A percentile compares a stretch with the other conserved stretches of the same genome.
phyloP scores from a whole-genome alignment of 2,329 filamentous ascomycete species.

The Colletotrichum sojae region DNA sequence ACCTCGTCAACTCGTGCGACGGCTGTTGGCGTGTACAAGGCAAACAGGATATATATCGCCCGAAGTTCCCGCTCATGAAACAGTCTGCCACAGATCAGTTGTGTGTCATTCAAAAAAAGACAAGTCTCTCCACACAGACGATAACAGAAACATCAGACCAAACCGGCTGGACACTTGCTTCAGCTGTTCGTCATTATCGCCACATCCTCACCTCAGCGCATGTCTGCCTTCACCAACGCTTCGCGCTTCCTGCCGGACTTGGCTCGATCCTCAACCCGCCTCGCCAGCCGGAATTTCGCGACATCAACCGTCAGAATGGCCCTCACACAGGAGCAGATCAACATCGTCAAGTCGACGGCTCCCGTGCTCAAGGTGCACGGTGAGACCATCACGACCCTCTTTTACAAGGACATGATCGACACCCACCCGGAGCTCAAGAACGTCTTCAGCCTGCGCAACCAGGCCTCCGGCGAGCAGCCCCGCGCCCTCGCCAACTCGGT shows the following conservation, averaged over 20 bases:
- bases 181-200: conserved; percentile 13
- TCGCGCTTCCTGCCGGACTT: conserved; percentile 14
- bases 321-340: conserved; percentile 74
- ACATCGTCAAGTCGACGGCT: conserved; percentile 82
- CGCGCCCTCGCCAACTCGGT: conserved; percentile 78
- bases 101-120: conserved; percentile 4
- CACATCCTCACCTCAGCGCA: conserved; percentile 1
- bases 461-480: conserved; percentile 77
- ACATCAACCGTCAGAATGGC: conserved; percentile 53
- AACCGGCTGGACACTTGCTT: conserved; percentile 15
- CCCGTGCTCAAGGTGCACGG: conserved; percentile 80
- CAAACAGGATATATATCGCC: background rate
- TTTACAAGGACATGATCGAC: conserved; percentile 78
- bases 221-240: conserved; percentile 21
- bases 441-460: conserved; percentile 80
- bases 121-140: conserved; percentile 1
- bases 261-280: conserved; percentile 2
- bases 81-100: background rate
- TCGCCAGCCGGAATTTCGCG: conserved; percentile 8
- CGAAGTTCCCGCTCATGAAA: background rate
- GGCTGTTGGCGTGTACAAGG: too few species aligned
- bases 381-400: conserved; percentile 76
- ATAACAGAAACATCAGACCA: conserved; percentile 25
- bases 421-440: conserved; percentile 77
- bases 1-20: too few species aligned